phyloP scores from a whole-genome alignment of 2,329 filamentous ascomycete species.

The Fusarium albosuccineum region DNA sequence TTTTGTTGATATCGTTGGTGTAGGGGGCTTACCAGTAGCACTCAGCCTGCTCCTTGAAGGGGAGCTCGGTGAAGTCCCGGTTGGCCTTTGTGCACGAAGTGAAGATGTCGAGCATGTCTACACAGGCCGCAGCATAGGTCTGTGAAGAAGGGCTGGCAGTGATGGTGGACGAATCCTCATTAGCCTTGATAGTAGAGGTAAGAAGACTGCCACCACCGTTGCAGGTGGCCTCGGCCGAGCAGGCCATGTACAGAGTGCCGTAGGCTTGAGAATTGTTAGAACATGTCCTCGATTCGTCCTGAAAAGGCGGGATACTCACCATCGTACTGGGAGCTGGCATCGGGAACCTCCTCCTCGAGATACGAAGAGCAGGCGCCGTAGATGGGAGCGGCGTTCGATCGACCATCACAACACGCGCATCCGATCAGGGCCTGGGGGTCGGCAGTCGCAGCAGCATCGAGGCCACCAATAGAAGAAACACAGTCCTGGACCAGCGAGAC shows the following conservation, averaged over 20 bases:
- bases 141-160: conserved; percentile 31
- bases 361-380: conserved; percentile 50
- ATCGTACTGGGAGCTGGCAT: conserved; percentile 39
- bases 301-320: conserved; percentile 35
- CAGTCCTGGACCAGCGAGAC: conserved; percentile 41
- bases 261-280: conserved; percentile 44
- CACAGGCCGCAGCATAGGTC: conserved; percentile 43
- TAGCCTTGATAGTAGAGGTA: conserved; percentile 11
- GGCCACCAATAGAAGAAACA: conserved; percentile 42
- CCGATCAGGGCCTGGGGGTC: conserved; percentile 37
- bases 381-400: conserved; percentile 38
- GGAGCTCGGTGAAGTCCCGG: conserved; percentile 43
- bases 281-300: background rate
- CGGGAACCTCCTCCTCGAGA: conserved; percentile 41
- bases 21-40: conserved; percentile 50
- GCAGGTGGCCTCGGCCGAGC: conserved; percentile 31
- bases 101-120: conserved; percentile 46
- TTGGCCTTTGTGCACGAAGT: conserved; percentile 44
- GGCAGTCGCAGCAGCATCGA: conserved; percentile 40
- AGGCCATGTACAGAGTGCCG: conserved; percentile 44
- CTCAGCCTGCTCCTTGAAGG: conserved; percentile 46
- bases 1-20: background rate
- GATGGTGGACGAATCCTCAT: conserved; percentile 18
- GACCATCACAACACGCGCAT: conserved; percentile 48
- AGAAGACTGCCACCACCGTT: conserved; percentile 14